phyloP scores from a whole-genome alignment of 1,284 basidiomycete species.

The Dichomitus squalens region DNA sequence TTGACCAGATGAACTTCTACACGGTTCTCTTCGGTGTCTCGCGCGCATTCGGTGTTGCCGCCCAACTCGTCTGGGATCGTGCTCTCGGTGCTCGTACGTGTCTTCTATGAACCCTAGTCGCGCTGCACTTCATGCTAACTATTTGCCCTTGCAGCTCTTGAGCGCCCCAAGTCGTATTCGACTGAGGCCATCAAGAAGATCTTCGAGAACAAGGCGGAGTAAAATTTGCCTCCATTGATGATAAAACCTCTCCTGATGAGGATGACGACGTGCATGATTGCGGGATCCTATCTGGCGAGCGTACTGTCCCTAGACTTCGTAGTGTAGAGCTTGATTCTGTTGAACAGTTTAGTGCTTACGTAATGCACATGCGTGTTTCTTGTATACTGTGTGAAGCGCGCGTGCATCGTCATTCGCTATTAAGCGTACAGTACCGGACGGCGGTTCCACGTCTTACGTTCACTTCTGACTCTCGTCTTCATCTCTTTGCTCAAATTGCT shows the following conservation, averaged over 20 bases:
- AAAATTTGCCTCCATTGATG: slow-evolving; percentile 3
- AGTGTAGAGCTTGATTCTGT: slow-evolving; percentile 10
- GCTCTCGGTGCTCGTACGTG: slow-evolving; percentile 87
- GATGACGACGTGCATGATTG: background rate
- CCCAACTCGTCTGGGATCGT: slow-evolving; percentile 94
- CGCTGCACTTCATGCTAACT: slow-evolving; percentile 5
- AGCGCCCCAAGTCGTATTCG: slow-evolving; percentile 88
- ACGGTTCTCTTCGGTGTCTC: slow-evolving; percentile 98
- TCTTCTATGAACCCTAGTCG: background rate
- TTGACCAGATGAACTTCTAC: slow-evolving; percentile 92
- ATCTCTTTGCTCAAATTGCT: background rate
- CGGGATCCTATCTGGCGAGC: background rate
- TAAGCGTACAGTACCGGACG: no score
- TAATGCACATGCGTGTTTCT: slow-evolving; percentile 13
- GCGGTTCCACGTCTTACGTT: no score
- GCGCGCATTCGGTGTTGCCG: slow-evolving; percentile 87
- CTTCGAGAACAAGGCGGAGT: slow-evolving; percentile 55
- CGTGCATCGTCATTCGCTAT: background rate
- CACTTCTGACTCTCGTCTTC: background rate
- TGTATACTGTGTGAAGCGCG: slow-evolving; percentile 7
- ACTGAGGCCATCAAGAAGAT: slow-evolving; percentile 76
- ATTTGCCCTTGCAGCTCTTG: slow-evolving; percentile 56
- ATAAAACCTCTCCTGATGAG: slow-evolving; percentile 4
- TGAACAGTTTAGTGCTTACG: slow-evolving; percentile 20
- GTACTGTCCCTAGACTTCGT: slow-evolving; percentile 6